phyloP scores from a whole-genome alignment of 495 filamentous ascomycete genomes.

The Penicillium roqueforti region DNA sequence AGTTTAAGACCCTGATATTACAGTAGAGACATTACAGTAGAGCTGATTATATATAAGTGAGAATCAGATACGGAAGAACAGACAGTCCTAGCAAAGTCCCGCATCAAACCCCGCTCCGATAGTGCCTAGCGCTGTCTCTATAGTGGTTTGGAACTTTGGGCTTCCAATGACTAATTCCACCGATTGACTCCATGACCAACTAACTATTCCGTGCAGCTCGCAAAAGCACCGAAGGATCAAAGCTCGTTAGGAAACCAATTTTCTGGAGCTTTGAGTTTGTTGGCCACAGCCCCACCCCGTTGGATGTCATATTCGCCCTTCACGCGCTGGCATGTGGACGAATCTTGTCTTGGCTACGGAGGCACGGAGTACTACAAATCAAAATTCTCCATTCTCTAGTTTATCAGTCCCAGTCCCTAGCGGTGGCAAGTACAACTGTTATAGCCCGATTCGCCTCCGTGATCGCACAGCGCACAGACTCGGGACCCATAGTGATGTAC shows the following conservation, averaged over 20 bases:
- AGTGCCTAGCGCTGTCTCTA: neutral
- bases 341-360: neutral
- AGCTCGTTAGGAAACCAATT: conserved; percentile 1
- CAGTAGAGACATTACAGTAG: no score
- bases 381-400: neutral
- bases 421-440: neutral
- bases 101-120: conserved; percentile 2
- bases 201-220: neutral
- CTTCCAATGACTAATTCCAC: neutral
- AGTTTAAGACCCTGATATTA: neutral
- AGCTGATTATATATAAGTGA: no score
- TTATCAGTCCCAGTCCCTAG: neutral
- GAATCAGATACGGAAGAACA: no score
- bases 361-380: neutral
- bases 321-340: neutral
- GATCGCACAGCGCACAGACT: conserved; percentile 18
- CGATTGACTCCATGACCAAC: neutral
- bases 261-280: conserved; percentile 8
- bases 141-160: neutral
- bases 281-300: conserved; percentile 4
- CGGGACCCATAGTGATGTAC: conserved; percentile 18
- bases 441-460: neutral
- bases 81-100: no score
- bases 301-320: conserved; percentile 11
- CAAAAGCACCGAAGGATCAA: neutral